These are phyloP conservation scores for Rhizoclosmatium globosum DNA, from an alignment of 192 early-diverging fungal species.

Conservation along the genomic window DNA sequence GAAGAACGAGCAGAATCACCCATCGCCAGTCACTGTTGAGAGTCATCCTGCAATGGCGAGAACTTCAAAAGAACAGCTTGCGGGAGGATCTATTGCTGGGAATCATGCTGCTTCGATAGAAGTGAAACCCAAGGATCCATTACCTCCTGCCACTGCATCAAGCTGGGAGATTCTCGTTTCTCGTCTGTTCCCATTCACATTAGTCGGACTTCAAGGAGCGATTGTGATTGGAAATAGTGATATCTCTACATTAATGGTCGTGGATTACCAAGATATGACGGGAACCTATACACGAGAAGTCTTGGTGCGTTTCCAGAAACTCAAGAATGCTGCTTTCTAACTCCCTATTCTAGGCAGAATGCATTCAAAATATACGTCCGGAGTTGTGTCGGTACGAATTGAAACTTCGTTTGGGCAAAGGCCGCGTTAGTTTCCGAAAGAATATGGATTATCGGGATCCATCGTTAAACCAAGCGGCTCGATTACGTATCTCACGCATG, in stretches of 20 bases:
- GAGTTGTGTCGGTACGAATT: conserved; percentile 69
- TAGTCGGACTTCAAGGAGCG: conserved; percentile 64
- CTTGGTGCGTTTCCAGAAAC: not conserved
- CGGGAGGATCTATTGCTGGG: not conserved
- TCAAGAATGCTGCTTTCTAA: not conserved
- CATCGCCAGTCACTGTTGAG: not conserved
- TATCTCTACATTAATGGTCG: conserved; percentile 66
- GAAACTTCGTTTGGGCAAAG: conserved; percentile 57
- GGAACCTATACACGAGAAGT: conserved; percentile 58
- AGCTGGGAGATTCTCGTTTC: conserved; percentile 55
- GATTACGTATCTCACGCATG: conserved; percentile 34
- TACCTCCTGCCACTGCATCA: not conserved
- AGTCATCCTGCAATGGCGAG: not conserved
- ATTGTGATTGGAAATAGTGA: conserved; percentile 77
- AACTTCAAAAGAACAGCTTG: not conserved
- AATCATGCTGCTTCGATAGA: not conserved
- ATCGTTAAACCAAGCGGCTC: conserved; percentile 53
- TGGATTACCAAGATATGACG: conserved; percentile 62
- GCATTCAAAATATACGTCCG: conserved; percentile 9
- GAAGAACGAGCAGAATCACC: not conserved
- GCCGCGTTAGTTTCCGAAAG: conserved; percentile 60
- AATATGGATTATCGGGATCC: conserved; percentile 75
- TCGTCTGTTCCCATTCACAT: conserved; percentile 70
- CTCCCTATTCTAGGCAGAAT: not conserved
- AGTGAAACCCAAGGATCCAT: not conserved